phyloP scores from a whole-genome alignment of 495 filamentous ascomycete species.

The Penicillium paradoxum region DNA sequence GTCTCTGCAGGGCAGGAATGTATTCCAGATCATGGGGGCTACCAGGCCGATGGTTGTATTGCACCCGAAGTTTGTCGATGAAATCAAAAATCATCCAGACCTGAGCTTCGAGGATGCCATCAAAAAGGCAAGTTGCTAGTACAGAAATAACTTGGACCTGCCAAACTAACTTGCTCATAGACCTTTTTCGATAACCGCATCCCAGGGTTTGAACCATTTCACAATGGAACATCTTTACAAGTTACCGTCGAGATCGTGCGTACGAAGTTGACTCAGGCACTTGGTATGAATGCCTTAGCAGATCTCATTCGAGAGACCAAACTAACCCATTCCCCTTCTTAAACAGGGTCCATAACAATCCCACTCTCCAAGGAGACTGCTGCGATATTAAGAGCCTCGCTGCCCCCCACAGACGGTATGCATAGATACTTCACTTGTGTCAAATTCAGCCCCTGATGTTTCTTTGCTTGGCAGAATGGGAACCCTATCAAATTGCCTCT shows the following conservation, averaged over 20 bases:
- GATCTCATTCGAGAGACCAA: neutral
- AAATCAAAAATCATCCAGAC: conserved; percentile 42
- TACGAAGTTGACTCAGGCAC: conserved; percentile 46
- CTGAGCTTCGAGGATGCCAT: conserved; percentile 38
- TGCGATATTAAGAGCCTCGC: conserved; percentile 32
- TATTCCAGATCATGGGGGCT: conserved; percentile 38
- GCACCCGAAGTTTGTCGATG: conserved; percentile 45
- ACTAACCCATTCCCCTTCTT: neutral
- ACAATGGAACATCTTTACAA: conserved; percentile 23
- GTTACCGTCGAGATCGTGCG: conserved; percentile 32
- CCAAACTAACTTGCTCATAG: conserved; percentile 17
- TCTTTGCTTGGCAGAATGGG: conserved; percentile 28
- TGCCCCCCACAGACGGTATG: conserved; percentile 36
- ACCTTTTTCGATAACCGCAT: conserved; percentile 39
- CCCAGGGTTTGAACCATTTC: conserved; percentile 45
- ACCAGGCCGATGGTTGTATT: conserved; percentile 37
- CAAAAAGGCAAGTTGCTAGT: conserved; percentile 29
- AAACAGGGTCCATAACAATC: conserved; percentile 28
- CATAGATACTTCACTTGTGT: neutral
- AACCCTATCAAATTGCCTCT: conserved; percentile 22
- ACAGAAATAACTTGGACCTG: neutral
- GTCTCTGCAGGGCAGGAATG: conserved; percentile 21
- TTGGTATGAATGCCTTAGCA: conserved; percentile 21
- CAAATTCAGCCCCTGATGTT: neutral
- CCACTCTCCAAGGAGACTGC: conserved; percentile 43